Conservation (phyloP, 805 yeast species). For the Helenozyma rhizophorensis region DNA sequence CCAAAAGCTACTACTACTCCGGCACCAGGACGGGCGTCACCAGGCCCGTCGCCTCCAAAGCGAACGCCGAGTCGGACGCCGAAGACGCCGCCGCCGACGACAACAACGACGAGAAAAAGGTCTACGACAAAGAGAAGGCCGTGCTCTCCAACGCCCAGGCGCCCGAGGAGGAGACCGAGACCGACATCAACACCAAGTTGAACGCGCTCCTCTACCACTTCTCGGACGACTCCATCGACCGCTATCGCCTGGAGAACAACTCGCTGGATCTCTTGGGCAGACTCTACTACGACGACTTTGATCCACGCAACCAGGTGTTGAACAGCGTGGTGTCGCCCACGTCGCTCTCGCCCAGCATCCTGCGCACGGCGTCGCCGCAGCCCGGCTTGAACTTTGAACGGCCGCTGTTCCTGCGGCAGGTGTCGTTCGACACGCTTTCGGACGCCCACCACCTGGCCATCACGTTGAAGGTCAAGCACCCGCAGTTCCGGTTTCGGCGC, state of each 20-base stretch:
- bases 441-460: constrained; percentile 30
- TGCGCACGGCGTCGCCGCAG: constrained; percentile 5
- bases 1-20: background rate
- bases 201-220: constrained; percentile 38
- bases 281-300: constrained; percentile 40
- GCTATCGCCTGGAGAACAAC: constrained; percentile 34
- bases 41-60: background rate
- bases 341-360: constrained; percentile 7
- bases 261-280: constrained; percentile 39
- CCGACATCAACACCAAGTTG: constrained; percentile 32
- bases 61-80: constrained; percentile 2
- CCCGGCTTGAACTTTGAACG: constrained; percentile 2
- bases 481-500: constrained; percentile 39
- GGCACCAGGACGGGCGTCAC: no score
- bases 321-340: constrained; percentile 13
- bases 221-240: constrained; percentile 33
- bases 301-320: constrained; percentile 23
- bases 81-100: constrained; percentile 2
- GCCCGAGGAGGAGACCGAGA: constrained; percentile 20
- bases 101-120: constrained; percentile 7
- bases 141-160: constrained; percentile 5
- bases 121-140: constrained; percentile 15
- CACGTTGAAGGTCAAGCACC: constrained; percentile 39
- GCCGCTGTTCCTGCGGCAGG: constrained; percentile 33
- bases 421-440: constrained; percentile 37